Conservation (phyloP, 257 asterid genomes). For the Cynanchum wilfordii region DNA sequence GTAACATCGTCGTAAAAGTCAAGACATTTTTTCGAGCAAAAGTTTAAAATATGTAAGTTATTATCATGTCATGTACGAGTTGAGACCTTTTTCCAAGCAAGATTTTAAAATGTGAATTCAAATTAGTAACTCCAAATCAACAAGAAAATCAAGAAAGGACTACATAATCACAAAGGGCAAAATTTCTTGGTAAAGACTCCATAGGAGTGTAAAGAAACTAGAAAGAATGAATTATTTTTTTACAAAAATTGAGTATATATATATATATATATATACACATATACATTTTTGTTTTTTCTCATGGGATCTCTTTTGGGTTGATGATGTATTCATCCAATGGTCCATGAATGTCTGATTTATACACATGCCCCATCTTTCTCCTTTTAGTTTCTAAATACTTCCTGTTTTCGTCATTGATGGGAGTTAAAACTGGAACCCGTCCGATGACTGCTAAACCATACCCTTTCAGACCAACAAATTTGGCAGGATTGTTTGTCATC, state of each 20-base stretch:
- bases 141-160: too few species aligned
- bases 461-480: slow-evolving; percentile 66
- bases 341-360: slow-evolving; percentile 54
- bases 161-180: neutral
- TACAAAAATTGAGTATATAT: neutral
- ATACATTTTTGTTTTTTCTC: neutral
- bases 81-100: too few species aligned
- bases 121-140: too few species aligned
- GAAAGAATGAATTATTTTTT: neutral
- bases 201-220: neutral
- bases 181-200: neutral
- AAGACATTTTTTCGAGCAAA: too few species aligned
- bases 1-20: too few species aligned
- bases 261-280: neutral
- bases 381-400: slow-evolving; percentile 69
- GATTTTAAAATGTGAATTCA: too few species aligned
- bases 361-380: slow-evolving; percentile 72
- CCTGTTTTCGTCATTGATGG: slow-evolving; percentile 73
- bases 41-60: too few species aligned
- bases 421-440: slow-evolving; percentile 68
- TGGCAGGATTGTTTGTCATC: slow-evolving; percentile 91
- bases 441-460: slow-evolving; percentile 79
- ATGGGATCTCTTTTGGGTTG: slow-evolving; percentile 19
- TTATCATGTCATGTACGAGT: too few species aligned
- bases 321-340: slow-evolving; percentile 33